Conservation (phyloP, 2,329 filamentous ascomycete species). For the Phaeoacremonium minimum region DNA sequence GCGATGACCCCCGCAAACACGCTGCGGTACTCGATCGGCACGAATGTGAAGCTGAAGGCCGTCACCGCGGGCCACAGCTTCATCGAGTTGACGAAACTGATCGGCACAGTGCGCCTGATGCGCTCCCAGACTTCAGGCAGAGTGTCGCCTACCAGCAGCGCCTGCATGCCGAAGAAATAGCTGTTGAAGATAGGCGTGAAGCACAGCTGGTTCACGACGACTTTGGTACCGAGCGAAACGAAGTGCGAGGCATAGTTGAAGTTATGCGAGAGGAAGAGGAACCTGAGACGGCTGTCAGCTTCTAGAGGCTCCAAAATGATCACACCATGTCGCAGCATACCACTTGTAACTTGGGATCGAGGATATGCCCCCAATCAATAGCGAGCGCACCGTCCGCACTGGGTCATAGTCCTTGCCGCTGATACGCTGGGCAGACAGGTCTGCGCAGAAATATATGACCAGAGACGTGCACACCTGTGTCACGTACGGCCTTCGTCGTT, state of each 20-base stretch:
- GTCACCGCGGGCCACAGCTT: slow-evolving; percentile 89
- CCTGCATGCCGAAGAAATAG: slow-evolving; percentile 80
- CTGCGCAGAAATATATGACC: slow-evolving; percentile 74
- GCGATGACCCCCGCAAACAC: slow-evolving; percentile 77
- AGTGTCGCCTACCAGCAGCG: slow-evolving; percentile 65
- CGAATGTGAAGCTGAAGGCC: slow-evolving; percentile 81
- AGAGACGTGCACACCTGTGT: slow-evolving; percentile 75
- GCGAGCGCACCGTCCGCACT: slow-evolving; percentile 62
- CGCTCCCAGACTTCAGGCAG: slow-evolving; percentile 63
- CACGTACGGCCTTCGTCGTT: slow-evolving; percentile 67
- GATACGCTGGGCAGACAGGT: slow-evolving; percentile 73
- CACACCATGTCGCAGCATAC: slow-evolving; percentile 41
- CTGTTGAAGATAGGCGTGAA: slow-evolving; percentile 83
- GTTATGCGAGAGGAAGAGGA: slow-evolving; percentile 71
- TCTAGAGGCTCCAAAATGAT: background rate
- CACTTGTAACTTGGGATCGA: slow-evolving; percentile 80
- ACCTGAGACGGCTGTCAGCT: slow-evolving; percentile 45
- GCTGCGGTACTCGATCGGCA: slow-evolving; percentile 73
- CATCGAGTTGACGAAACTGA: slow-evolving; percentile 71
- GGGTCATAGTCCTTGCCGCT: slow-evolving; percentile 61
- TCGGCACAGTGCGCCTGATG: slow-evolving; percentile 70
- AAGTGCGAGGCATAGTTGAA: slow-evolving; percentile 80
- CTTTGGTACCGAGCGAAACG: slow-evolving; percentile 70
- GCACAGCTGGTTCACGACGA: slow-evolving; percentile 71
- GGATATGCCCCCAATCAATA: slow-evolving; percentile 68